phyloP scores from a whole-genome alignment of 352 stramenopile genomes.

The Globisporangium recalcitrans region DNA sequence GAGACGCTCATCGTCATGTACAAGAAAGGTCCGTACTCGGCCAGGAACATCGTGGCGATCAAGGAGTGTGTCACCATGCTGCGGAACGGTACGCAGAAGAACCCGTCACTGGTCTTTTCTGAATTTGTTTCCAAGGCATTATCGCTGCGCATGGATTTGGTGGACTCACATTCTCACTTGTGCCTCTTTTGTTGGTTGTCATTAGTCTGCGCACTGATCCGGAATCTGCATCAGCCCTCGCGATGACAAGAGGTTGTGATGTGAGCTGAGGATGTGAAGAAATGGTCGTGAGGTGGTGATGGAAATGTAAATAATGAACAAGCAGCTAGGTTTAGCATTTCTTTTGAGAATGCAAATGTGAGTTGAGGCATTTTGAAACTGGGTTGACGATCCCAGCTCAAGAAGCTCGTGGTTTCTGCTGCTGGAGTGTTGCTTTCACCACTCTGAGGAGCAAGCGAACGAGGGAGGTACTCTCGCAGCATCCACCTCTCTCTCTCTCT shows the following conservation, averaged over 20 bases:
- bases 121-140: background rate
- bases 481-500: background rate
- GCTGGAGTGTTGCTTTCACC: background rate
- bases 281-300: background rate
- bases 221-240: constrained; percentile 60
- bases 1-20: constrained; percentile 84
- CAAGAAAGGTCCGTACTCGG: constrained; percentile 66
- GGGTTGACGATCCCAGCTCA: background rate
- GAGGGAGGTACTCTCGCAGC: no score
- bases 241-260: constrained; percentile 24
- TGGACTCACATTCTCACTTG: background rate
- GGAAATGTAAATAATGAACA: constrained; percentile 11
- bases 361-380: background rate
- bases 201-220: constrained; percentile 59
- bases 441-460: background rate
- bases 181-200: background rate
- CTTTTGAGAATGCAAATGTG: background rate
- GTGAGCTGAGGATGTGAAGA: background rate
- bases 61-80: constrained; percentile 77
- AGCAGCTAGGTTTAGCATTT: background rate
- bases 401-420: background rate
- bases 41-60: constrained; percentile 72
- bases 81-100: constrained; percentile 69
- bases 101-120: no score
- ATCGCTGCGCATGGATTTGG: background rate